Conservation (phyloP, 495 filamentous ascomycete genomes). For the Aspergillus carlsbadensis region DNA sequence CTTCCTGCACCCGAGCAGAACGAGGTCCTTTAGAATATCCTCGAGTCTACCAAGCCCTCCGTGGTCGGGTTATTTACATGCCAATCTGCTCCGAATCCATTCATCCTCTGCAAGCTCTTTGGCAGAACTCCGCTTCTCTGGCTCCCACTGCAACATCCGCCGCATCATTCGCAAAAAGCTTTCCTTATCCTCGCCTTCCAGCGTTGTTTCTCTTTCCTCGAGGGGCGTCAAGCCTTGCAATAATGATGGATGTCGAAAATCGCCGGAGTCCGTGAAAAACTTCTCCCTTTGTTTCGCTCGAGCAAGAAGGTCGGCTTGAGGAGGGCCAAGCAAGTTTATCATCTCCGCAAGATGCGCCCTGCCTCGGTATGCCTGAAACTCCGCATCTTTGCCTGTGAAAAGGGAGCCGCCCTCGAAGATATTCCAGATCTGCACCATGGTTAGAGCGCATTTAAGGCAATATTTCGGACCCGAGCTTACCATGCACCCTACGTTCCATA, state of each 20-base stretch:
- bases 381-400: conserved; percentile 23
- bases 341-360: conserved; percentile 42
- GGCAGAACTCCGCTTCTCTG: conserved; percentile 23
- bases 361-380: conserved; percentile 28
- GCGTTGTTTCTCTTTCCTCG: conserved; percentile 27
- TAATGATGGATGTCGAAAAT: conserved; percentile 10
- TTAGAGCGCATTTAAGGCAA: neutral
- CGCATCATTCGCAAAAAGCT: conserved; percentile 35
- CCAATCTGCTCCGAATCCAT: no score
- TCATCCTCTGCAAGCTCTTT: conserved; percentile 24
- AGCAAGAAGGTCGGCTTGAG: conserved; percentile 32
- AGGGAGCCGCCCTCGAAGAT: conserved; percentile 27
- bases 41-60: no score
- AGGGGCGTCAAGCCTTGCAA: conserved; percentile 23
- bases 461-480: conserved; percentile 21
- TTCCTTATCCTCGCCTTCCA: conserved; percentile 21
- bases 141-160: conserved; percentile 34
- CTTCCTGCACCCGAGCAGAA: no score
- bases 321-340: conserved; percentile 40
- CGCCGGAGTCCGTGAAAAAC: conserved; percentile 19
- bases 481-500: conserved; percentile 44
- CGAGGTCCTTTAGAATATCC: no score
- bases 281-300: conserved; percentile 18
- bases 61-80: no score
- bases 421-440: conserved; percentile 26